Evolutionary conservation across 345 rosid genomes (phyloP).

Genomic region (Chamaenerion angustifolium): DNA sequence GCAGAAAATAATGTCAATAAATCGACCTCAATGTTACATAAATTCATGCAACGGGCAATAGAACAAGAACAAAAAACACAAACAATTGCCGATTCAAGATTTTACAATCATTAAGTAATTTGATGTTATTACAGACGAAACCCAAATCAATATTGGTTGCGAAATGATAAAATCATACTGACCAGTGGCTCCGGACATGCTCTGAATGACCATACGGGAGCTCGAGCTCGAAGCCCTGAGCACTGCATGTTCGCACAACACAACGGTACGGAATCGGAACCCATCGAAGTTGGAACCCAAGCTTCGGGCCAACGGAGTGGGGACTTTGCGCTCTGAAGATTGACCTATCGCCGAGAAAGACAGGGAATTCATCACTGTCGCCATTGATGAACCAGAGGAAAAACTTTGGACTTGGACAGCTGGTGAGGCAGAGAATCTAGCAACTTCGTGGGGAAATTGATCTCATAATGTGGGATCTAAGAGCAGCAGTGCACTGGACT

Average conservation of each 20-base stretch:
- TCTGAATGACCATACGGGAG: slow-evolving; percentile 36
- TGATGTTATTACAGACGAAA: neutral
- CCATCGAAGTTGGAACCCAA: slow-evolving; percentile 25
- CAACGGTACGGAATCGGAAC: slow-evolving; percentile 23
- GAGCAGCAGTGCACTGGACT: neutral
- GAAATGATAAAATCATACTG: slow-evolving; percentile 5
- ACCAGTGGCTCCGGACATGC: slow-evolving; percentile 61
- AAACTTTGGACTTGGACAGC: neutral
- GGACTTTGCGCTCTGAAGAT: slow-evolving; percentile 24
- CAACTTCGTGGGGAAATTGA: neutral
- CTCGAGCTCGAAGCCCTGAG: slow-evolving; percentile 25
- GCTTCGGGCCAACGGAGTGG: slow-evolving; percentile 19
- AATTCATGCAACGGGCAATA: no score
- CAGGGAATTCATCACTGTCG: slow-evolving; percentile 61
- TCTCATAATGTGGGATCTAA: slow-evolving; percentile 3
- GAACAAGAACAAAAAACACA: no score
- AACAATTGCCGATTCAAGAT: no score
- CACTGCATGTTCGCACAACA: slow-evolving; percentile 20
- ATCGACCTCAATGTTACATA: no score
- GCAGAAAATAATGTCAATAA: no score
- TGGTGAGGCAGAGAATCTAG: neutral
- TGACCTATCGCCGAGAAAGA: slow-evolving; percentile 58
- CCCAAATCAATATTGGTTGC: neutral
- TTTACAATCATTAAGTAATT: neutral
- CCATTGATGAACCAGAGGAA: slow-evolving; percentile 6